These are phyloP conservation scores for Aureobasidium subglaciale DNA, from an alignment of 2,329 filamentous ascomycete genomes.

Conservation along the genomic window DNA sequence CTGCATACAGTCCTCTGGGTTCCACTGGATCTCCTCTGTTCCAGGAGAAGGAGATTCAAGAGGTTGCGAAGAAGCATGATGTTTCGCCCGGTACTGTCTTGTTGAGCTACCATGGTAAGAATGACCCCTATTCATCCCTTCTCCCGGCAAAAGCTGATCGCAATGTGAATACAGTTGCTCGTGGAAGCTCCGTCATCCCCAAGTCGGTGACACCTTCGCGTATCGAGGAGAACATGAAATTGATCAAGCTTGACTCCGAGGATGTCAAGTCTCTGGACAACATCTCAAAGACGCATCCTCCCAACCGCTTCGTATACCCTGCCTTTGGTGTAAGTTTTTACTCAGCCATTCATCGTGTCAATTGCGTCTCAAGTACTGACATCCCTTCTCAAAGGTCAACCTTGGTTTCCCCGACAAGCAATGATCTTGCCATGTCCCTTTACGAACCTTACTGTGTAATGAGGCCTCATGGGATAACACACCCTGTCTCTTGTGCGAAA, in stretches of 20 bases:
- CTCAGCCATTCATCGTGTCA: neutral
- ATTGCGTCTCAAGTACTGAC: conserved; percentile 18
- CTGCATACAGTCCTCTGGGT: conserved; percentile 56
- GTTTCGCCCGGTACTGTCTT: conserved; percentile 51
- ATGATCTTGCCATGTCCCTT: neutral
- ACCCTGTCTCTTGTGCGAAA: too few relatives aligned
- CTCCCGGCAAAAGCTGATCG: neutral
- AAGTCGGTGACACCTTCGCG: conserved; percentile 63
- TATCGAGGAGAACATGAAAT: conserved; percentile 63
- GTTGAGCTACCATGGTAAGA: conserved; percentile 64
- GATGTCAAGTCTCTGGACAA: conserved; percentile 49
- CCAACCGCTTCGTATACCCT: conserved; percentile 43
- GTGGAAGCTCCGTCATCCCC: conserved; percentile 63
- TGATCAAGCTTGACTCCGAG: conserved; percentile 57
- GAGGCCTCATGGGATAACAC: too few relatives aligned
- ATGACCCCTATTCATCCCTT: neutral
- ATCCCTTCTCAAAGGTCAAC: conserved; percentile 29
- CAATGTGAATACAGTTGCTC: conserved; percentile 50
- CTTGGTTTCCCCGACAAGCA: conserved; percentile 44
- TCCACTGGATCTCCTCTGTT: conserved; percentile 44
- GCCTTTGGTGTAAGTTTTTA: conserved; percentile 35
- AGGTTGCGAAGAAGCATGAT: conserved; percentile 44
- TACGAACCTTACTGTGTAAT: neutral
- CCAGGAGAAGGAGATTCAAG: conserved; percentile 39
- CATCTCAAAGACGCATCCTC: conserved; percentile 40